Evolutionary conservation across 1,139 yeast species (phyloP), one percentile per base, ranked within the genome.

Genomic region (Yamadazyma pseudoaaseri): DNA sequence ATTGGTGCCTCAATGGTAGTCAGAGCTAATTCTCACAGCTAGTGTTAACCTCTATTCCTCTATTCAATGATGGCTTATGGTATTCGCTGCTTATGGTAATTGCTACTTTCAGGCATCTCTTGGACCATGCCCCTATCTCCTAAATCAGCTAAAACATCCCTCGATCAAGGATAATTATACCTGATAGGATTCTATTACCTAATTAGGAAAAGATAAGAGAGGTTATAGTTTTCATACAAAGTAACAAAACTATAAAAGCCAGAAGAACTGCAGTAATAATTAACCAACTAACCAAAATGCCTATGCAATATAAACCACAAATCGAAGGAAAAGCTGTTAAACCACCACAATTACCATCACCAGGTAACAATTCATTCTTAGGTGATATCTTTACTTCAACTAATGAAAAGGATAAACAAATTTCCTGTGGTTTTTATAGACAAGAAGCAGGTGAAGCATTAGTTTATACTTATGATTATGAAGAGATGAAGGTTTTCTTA

Each of bases 401-500:
- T 25, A 79, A 79, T 39, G 76, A 78, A 47, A 60, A 65, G 35
- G 85, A 76, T 30, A 57, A 76, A 49, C 78, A 77, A 50, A 74
- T 81, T 41, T 58, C 79, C 11, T 69, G 81, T 54, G 87, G 87
- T 28, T 80, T 81, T 62, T 81, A 74, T 70, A 73, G 69, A 50
- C 86, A 79, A 60, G 81, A 78, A 54, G 64, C 66, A 42, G 86
- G 86, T 39, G 80, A 76, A 52, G 75, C 82, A 32, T 71, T 81
- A 51, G 84, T 75, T 16, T 81, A 79, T 69, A 60, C 65, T 36
- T 81, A 81, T 59, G 63, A 63, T 51, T 81, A 79, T 57, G 86
- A 81, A 52, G 87, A 81, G 62, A 79, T 78, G 83, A 81, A 81
- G 61, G 68, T 81, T 48, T 70, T 79, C 52, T 62, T 80, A 45